A percentile compares a stretch with the other conserved stretches of the same genome.
phyloP scores from a whole-genome alignment of 2,329 filamentous ascomycete genomes.

The Aspergillaceae sp. region DNA sequence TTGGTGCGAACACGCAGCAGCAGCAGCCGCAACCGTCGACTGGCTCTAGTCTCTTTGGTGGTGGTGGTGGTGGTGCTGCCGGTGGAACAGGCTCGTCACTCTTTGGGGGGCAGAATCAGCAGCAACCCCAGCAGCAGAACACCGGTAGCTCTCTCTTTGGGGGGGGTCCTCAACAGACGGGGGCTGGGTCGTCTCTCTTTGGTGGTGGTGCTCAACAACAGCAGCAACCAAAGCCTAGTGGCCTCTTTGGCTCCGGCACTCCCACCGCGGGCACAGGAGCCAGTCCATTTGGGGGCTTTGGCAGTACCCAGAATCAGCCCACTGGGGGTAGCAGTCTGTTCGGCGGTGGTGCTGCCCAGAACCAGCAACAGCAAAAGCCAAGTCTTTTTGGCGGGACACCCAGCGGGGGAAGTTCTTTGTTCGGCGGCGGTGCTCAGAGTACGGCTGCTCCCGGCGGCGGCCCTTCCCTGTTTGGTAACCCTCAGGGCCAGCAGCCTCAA shows the following conservation, averaged over 20 bases:
- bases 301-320: conserved; percentile 35
- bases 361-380: conserved; percentile 48
- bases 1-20: conserved; percentile 37
- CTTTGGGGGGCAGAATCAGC: conserved; percentile 31
- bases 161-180: conserved; percentile 24
- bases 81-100: conserved; percentile 19
- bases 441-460: conserved; percentile 24
- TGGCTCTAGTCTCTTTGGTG: conserved; percentile 38
- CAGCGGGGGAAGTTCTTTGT: conserved; percentile 39
- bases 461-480: conserved; percentile 52
- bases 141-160: conserved; percentile 38
- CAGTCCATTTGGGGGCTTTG: conserved; percentile 32
- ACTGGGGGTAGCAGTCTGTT: conserved; percentile 30
- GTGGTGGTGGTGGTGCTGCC: conserved; percentile 9
- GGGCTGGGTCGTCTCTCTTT: conserved; percentile 24
- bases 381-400: conserved; percentile 45
- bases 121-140: conserved; percentile 26
- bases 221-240: conserved; percentile 32
- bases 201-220: conserved; percentile 24
- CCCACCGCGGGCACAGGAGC: conserved; percentile 16
- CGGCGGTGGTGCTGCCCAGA: conserved; percentile 36
- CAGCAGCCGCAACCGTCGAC: conserved; percentile 22
- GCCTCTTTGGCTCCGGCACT: conserved; percentile 38
- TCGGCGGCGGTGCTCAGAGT: conserved; percentile 28
- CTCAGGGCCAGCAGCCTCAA: conserved; percentile 27